Evolutionary conservation across 2,329 filamentous ascomycete species (phyloP), one percentile per base, ranked within the genome.

Genomic region (Colletotrichum graminicola): DNA sequence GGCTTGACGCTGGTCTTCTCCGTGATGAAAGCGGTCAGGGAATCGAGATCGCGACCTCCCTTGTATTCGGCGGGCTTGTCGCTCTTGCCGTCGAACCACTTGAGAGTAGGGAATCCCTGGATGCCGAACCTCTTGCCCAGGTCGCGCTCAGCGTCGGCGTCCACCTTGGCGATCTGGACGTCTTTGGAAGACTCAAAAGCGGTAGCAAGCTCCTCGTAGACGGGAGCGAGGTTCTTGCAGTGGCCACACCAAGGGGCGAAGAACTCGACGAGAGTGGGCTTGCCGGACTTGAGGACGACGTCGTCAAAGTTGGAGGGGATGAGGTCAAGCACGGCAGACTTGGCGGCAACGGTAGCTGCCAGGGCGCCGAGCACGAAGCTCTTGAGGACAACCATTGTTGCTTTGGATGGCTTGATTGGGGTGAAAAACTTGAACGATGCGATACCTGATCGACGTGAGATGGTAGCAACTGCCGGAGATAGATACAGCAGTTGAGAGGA

Each of bases 181-280:
- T 89, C 86, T 78, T 89, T 89, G 75, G 91, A 90, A 78, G 89
- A 90, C 75, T 92, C 90, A 82, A 95, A 97, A 52, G 87, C 85
- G 61, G 86, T 82, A 57, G 90, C 96, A 54, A 99, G 90, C 80
- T 99, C 93, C 82, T 99, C 96, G 83, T 97, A 99, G 71, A 97
- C 86, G 61, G 96, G 97, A 21, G 96, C 96, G 43, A 99, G 92
- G 79, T 86, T 97, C 89, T 98, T 98, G 94, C 96, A 99, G 88
- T 99, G 96, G 41, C 96, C 97, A 80, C 96, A 99, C 96, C 96
- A 99, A 32, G 95, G 95, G 43, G 96, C 96, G 80, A 97, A 98
- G 89, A 99, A 99, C 82, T 98, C 95, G 77, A 98, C 94, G 34
- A 99, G 91, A 0, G 96, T 95, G 54, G 96, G 95, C 86, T 97